Percentiles rank a stretch among this genome's conserved stretches.
Conservation (phyloP, 225 moss, liverwort and hornwort species). For the Polytrichum commune region DNA sequence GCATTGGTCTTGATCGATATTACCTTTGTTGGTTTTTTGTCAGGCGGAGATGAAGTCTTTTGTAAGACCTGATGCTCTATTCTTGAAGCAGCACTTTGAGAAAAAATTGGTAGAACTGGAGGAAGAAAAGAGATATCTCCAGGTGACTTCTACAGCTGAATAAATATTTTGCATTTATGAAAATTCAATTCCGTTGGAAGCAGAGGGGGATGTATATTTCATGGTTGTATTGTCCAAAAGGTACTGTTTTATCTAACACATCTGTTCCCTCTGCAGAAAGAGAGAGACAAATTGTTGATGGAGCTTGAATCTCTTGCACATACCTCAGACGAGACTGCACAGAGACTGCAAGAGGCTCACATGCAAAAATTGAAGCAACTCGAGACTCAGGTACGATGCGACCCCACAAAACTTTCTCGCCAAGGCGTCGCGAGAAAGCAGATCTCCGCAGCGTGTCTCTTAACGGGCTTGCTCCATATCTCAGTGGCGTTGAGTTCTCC, state of each 20-base stretch:
- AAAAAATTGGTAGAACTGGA: slow-evolving; percentile 82
- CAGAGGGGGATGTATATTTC: background rate
- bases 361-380: slow-evolving; percentile 76
- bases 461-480: slow-evolving; percentile 67
- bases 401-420: slow-evolving; percentile 21
- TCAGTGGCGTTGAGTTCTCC: slow-evolving; percentile 76
- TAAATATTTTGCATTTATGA: no score
- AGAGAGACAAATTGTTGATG: slow-evolving; percentile 47
- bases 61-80: slow-evolving; percentile 56
- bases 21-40: background rate
- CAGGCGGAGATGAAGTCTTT: slow-evolving; percentile 92
- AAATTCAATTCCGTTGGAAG: no score
- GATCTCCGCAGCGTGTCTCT: slow-evolving; percentile 50
- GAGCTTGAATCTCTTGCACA: slow-evolving; percentile 44
- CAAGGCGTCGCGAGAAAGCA: slow-evolving; percentile 61
- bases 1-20: no score
- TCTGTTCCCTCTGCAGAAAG: slow-evolving; percentile 25
- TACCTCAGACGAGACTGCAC: slow-evolving; percentile 43
- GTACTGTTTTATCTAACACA: no score
- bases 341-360: slow-evolving; percentile 50
- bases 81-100: slow-evolving; percentile 81
- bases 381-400: slow-evolving; percentile 70
- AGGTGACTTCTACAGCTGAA: slow-evolving; percentile 32
- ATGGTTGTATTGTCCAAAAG: no score
- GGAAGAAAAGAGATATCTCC: slow-evolving; percentile 85